Percentiles rank a stretch among this genome's conserved stretches.
Evolutionary conservation across 129 eudicot species (phyloP).

Genomic region (Tagetes patula): DNA sequence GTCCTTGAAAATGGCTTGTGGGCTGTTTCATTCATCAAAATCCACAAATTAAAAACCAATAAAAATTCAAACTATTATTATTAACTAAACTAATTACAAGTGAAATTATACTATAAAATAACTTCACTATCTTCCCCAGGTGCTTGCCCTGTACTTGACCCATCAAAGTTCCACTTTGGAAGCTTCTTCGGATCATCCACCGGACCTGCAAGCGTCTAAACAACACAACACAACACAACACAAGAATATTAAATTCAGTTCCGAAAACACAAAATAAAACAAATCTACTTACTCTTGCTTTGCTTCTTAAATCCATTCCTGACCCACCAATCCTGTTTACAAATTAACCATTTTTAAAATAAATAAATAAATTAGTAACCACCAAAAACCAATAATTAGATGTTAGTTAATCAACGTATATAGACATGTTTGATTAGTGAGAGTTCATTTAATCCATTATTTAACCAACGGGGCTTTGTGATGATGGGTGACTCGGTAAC

Average conservation of each 20-base stretch:
- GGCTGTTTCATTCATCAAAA: constrained; percentile 31
- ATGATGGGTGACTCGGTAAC: too few species aligned
- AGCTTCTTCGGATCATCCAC: constrained; percentile 67
- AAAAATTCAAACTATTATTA: not conserved
- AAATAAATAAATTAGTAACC: not conserved
- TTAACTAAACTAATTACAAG: not conserved
- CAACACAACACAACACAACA: not conserved
- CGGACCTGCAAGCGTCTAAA: constrained; percentile 69
- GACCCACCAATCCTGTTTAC: constrained; percentile 84
- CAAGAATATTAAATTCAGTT: not conserved
- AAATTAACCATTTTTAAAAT: constrained; percentile 1
- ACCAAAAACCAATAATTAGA: not conserved
- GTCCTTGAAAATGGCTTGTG: constrained; percentile 22
- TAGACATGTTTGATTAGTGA: too few species aligned
- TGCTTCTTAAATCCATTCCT: constrained; percentile 82
- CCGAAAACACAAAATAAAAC: not conserved
- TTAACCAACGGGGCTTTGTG: too few species aligned
- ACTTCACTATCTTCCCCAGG: constrained; percentile 97
- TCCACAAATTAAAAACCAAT: not conserved
- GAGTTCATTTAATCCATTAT: too few species aligned
- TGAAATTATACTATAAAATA: constrained; percentile 55
- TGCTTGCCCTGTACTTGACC: constrained; percentile 90
- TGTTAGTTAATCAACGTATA: too few species aligned
- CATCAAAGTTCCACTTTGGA: constrained; percentile 90
- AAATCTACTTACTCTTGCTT: constrained; percentile 68